A percentile compares a stretch with the other conserved stretches of the same genome.
Conservation (phyloP, 2,329 filamentous ascomycete species). For the Penicillium capsulatum region DNA sequence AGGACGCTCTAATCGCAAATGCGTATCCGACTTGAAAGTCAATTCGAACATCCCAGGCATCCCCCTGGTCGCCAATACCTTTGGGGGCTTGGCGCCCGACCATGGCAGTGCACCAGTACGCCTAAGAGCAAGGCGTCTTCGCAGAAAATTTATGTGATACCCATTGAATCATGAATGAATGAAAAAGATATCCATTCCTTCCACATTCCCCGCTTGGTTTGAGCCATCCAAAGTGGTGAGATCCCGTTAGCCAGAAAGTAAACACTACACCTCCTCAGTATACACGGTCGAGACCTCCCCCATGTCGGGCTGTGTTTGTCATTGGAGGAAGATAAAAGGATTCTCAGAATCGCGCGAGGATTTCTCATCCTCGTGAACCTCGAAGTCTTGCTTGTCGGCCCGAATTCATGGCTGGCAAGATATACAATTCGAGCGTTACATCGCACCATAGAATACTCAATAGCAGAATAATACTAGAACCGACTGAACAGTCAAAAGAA, state of each 20-base stretch:
- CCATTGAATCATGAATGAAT: constrained; percentile 12
- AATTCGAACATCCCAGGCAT: no score
- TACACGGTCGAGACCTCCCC: constrained; percentile 40
- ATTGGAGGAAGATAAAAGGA: constrained; percentile 39
- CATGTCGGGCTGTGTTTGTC: constrained; percentile 45
- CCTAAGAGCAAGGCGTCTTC: neutral
- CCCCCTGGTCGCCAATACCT: no score
- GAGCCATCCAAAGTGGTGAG: no score
- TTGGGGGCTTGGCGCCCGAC: neutral
- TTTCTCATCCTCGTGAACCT: constrained; percentile 29
- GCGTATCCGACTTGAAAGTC: no score
- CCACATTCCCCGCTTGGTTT: no score
- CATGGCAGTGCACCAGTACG: constrained; percentile 4
- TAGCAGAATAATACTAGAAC: no score
- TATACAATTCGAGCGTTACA: constrained; percentile 26
- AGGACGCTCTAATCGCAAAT: no score
- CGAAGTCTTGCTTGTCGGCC: constrained; percentile 20
- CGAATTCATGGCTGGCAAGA: constrained; percentile 9
- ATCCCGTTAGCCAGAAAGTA: no score
- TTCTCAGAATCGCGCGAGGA: constrained; percentile 21
- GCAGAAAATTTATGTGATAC: constrained; percentile 8
- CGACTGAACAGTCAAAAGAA: neutral
- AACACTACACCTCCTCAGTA: constrained; percentile 35
- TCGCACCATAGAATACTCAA: no score
- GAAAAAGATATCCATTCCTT: constrained; percentile 1